Evolutionary conservation across 2,329 filamentous ascomycete species (phyloP).

Genomic region (Apiospora phragmitis): DNA sequence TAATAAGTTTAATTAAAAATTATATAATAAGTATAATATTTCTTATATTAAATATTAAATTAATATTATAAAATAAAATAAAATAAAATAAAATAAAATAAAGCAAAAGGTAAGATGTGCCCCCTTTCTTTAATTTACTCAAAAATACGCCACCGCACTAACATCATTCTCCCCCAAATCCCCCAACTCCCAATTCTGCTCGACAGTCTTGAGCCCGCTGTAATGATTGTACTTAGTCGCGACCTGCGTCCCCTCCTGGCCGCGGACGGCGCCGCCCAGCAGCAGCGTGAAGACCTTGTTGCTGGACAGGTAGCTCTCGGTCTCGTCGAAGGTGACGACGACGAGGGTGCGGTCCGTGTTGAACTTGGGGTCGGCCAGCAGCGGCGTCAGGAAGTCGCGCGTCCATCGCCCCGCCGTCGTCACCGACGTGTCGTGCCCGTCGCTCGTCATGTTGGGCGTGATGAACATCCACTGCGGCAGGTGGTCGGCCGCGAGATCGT

Average conservation of each 20-base stretch:
- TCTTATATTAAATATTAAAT: no score
- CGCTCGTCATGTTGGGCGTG: constrained; percentile 46
- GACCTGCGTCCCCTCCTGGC: constrained; percentile 25
- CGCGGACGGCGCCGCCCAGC: constrained; percentile 25
- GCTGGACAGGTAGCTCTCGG: constrained; percentile 23
- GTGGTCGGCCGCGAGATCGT: constrained; percentile 24
- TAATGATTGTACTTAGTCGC: constrained; percentile 29
- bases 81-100: no score
- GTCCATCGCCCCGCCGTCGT: constrained; percentile 30
- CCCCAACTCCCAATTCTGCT: constrained; percentile 29
- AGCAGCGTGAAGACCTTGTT: constrained; percentile 28
- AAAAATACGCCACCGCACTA: constrained; percentile 11
- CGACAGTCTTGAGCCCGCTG: constrained; percentile 29
- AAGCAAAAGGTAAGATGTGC: no score
- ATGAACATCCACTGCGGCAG: constrained; percentile 40
- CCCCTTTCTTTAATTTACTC: background rate
- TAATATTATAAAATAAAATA: no score
- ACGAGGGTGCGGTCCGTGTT: constrained; percentile 37
- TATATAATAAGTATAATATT: no score
- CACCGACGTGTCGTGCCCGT: constrained; percentile 30
- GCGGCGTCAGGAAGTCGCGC: constrained; percentile 26
- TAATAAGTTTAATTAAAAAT: no score
- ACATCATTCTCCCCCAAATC: constrained; percentile 27
- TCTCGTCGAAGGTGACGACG: constrained; percentile 31
- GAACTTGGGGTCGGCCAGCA: constrained; percentile 30